Base-by-base conservation (phyloP, 805 yeast species). In the Ogataea allantospora region DNA sequence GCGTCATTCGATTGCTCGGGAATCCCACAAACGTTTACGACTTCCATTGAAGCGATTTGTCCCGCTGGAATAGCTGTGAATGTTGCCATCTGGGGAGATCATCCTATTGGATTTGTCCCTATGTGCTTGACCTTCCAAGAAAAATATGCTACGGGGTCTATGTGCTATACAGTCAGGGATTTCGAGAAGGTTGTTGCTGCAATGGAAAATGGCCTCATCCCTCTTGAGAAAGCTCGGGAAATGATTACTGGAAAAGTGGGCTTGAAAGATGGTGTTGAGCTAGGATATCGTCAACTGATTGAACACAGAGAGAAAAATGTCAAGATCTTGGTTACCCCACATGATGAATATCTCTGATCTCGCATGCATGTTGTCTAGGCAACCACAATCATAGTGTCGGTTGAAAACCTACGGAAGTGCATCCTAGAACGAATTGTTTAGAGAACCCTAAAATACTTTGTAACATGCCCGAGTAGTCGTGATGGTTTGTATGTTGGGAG, bases 1-100 rank as follows among this genome's bases (percentile, higher is more conserved):
- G 68, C 63, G 31, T 67, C 78, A 0, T 74, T 65, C 53, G 81
- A 75, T 53, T 73, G 79, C 51, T 71, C 77, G 2, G 80, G 80
- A 29, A 64, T 70, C 12, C 70, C 70, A 18, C 59, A 57, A 2
- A 71, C 77, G n/a, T 71, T 67, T 45, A 57, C 65, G 15, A 65
- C 72, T 5, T 60, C 68, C 5, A 53, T 71, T 30, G 58, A 62
- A 14, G 61, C 71, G 9, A 46, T 70, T 9, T 60, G 67, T 39
- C 65, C 68, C 0, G 60, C 66, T 31, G 77, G 76, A 33, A 57
- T 58, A 24, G 70, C 74, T 8, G 65, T 70, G 31, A 71, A 71
- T 45, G 70, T 71, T 39, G 77, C 76, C 7, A 68, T 71, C 25
- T 71, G 76, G 75, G 71, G 73, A n/a, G 66, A 66, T 38, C 65